Conservation (phyloP, 2,329 filamentous ascomycete genomes). For the Setomelanomma holmii region DNA sequence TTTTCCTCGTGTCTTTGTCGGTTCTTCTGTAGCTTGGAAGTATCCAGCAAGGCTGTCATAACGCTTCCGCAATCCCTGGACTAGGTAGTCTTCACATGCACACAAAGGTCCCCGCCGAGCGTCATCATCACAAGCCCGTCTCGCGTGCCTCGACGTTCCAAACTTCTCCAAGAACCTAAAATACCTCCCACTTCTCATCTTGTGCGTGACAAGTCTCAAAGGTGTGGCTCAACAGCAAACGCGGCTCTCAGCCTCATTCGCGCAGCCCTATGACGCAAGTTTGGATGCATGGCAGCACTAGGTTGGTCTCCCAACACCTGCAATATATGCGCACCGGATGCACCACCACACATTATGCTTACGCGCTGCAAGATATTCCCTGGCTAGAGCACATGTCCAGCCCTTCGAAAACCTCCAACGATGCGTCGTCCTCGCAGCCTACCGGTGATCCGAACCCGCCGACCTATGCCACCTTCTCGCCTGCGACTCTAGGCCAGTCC, state of each 20-base stretch:
- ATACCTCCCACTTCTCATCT: not conserved
- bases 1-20: no score
- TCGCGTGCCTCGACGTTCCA: not conserved
- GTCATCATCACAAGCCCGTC: slow-evolving; percentile 18
- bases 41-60: not conserved
- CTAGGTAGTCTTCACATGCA: slow-evolving; percentile 38
- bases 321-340: slow-evolving; percentile 12
- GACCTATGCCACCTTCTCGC: slow-evolving; percentile 90
- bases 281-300: slow-evolving; percentile 53
- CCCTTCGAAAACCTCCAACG: slow-evolving; percentile 44
- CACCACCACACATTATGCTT: slow-evolving; percentile 32
- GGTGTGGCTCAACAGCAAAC: slow-evolving; percentile 21
- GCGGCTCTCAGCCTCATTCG: slow-evolving; percentile 30
- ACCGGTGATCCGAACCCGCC: slow-evolving; percentile 62
- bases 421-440: slow-evolving; percentile 47
- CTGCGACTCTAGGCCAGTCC: slow-evolving; percentile 74
- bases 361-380: slow-evolving; percentile 46
- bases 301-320: slow-evolving; percentile 38
- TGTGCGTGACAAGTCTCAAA: not conserved
- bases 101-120: slow-evolving; percentile 21
- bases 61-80: slow-evolving; percentile 19
- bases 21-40: not conserved
- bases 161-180: not conserved
- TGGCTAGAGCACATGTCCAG: slow-evolving; percentile 53
- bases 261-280: slow-evolving; percentile 46